Base-by-base conservation (phyloP, 495 filamentous ascomycete genomes). In the Trichodelitschia bisporula region DNA sequence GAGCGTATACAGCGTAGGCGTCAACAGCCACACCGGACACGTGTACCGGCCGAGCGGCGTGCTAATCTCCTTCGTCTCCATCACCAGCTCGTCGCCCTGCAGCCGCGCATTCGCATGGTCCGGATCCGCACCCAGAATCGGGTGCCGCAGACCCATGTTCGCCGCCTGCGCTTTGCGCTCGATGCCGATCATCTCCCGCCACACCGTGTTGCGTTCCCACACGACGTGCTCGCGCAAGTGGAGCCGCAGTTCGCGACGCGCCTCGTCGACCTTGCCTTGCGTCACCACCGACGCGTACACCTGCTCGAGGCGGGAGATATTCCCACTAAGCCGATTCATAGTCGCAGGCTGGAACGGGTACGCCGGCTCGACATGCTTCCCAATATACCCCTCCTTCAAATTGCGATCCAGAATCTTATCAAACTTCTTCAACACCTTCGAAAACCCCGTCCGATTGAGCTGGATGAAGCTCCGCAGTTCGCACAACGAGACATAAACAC, bases 171-270 rank as follows among this genome's bases (percentile, higher is more conserved):
- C 79, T 55, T 90, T 86, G 15, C 86, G 62, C 55, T 99, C 86
- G 37, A 99, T 78, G 32, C 84, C 86, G 44, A 99, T 99, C 67
- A 99, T 84, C 39, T 99, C 86, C 48, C 89, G 59, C 86, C 86
- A 99, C 3, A 99, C 86, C 0, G 86, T 99, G 41, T 99, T 99
- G 28, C 86, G 64, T 44, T 99, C 86, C 89, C 89, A 99, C 19
- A 95, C 82, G 12, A 99, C 84, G 54, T 99, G 86, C 50, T 99
- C 86, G 40, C 86, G 59, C 18, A 99, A 59, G 47, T 99, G 80
- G 14, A 92, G 68, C 26, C 86, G 64, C 25, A 99, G 61, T 42
- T 95, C 86, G 31, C 75, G 71, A 30, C 61, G 73, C 1, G 86
- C 86, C 9, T 67, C 48, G 13, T 59, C 52, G 3, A 73, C 46